These are phyloP conservation scores for Cyberlindnera euphorbiiphila DNA, from an alignment of 805 yeast species.

Conservation along the genomic window DNA sequence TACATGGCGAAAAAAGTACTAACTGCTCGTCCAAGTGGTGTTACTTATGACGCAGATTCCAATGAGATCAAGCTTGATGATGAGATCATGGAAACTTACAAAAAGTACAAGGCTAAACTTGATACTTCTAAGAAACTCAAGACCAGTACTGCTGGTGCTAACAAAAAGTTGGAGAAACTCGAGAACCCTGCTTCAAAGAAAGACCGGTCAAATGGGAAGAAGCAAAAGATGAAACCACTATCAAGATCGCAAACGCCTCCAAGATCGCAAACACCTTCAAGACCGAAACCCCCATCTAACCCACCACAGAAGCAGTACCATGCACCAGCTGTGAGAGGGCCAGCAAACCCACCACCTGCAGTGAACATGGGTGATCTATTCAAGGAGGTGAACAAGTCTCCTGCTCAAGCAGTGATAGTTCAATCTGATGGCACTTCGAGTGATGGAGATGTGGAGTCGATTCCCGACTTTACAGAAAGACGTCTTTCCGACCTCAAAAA, in stretches of 20 bases:
- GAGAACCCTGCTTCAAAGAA: not conserved
- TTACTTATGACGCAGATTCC: conserved; percentile 23
- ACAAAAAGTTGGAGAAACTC: conserved; percentile 1
- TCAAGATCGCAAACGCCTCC: too few relatives aligned
- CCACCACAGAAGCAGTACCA: not conserved
- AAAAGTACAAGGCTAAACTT: conserved; percentile 7
- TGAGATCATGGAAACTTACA: conserved; percentile 5
- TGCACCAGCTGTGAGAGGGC: conserved; percentile 7
- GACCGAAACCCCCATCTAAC: not conserved
- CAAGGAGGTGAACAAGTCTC: too few relatives aligned
- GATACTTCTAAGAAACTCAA: conserved; percentile 1
- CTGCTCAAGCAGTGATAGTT: too few relatives aligned
- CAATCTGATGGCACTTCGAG: conserved; percentile 1
- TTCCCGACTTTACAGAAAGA: too few relatives aligned
- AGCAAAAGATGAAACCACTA: too few relatives aligned
- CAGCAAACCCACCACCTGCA: conserved; percentile 8
- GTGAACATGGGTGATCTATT: conserved; percentile 1
- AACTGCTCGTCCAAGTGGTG: conserved; percentile 27
- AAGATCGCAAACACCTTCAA: not conserved
- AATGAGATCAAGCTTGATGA: conserved; percentile 19
- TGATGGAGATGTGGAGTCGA: not conserved
- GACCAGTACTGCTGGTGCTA: too few relatives aligned
- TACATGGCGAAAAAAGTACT: conserved; percentile 30
- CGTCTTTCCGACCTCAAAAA: too few relatives aligned
- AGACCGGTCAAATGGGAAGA: not conserved